Evolutionary conservation across 352 stramenopile species (phyloP), one percentile per base, ranked within the genome.

Genomic region (Pythium scleroteichum): DNA sequence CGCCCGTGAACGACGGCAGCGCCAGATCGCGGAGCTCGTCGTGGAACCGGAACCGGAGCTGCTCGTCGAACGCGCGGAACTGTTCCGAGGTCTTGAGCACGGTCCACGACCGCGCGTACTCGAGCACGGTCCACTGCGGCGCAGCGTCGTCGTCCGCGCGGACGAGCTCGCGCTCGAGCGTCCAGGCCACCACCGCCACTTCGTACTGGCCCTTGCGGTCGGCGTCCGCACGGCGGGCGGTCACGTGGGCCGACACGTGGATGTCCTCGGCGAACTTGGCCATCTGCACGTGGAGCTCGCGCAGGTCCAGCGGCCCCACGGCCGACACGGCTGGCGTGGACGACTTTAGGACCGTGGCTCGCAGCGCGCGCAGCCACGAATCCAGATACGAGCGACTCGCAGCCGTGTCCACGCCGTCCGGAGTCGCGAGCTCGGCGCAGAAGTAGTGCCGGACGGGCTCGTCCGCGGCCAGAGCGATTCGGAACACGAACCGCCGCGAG

Each of bases 401-500:
- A 3, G 64, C 64, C 4, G 64, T 46, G 27, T 74, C 55, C 12
- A 73, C 69, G 7, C 65, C 51, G 8, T 60, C 53, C 5, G 40
- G 5, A 20, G 23, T n/a, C 17, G 33, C 9, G 23, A 80, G 29
- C 5, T 88, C 72, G 4, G 78, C 79, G 53, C 82, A 90, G 12
- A 94, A 58, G 40, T 82, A 90, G 46, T 88, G 76, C 8, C 46
- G n/a, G n/a, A n/a, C n/a, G n/a, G n/a, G 10, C 16, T 56, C 44
- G 19, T 13, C 23, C 14, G 23, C 70, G 3, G 62, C 80, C n/a
- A 29, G 70, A 2, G 59, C 80, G 29, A 92, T 58, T 19, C 82
- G 72, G 45, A 94, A 75, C 10, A 92, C 80, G 51, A 90, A 92
- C 13, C 84, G 74, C 13, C 79, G 71, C 20, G 80, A 73, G 69